A percentile compares a stretch with the other conserved stretches of the same genome.
phyloP scores from a whole-genome alignment of 1,284 basidiomycete species.

The Tausonia pullulans region DNA sequence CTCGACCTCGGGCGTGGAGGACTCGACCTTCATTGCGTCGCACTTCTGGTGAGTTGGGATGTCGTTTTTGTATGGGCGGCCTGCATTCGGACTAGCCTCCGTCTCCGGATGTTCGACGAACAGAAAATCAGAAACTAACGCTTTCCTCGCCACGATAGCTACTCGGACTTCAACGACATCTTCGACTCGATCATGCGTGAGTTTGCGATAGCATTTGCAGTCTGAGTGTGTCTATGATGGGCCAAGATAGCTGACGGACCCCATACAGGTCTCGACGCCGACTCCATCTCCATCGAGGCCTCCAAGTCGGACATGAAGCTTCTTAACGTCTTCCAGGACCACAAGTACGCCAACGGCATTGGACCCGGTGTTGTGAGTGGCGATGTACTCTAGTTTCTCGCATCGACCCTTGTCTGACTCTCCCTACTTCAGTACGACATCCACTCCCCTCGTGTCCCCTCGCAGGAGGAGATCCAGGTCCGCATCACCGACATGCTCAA shows the following conservation, averaged over 20 bases:
- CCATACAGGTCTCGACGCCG: constrained; percentile 94
- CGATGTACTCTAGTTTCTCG: not conserved
- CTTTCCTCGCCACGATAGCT: constrained; percentile 14
- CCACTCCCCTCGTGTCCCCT: constrained; percentile 96
- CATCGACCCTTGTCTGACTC: constrained; percentile 9
- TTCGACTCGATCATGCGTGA: not conserved
- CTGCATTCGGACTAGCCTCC: not conserved
- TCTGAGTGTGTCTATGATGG: not conserved
- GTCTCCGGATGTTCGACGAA: constrained; percentile 14
- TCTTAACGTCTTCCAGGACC: constrained; percentile 85
- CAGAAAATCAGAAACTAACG: too few relatives aligned
- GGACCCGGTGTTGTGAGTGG: constrained; percentile 67
- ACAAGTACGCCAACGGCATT: constrained; percentile 95
- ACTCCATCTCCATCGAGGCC: constrained; percentile 98
- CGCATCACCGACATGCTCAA: constrained; percentile 75
- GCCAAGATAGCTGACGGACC: not conserved
- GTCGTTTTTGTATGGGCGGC: constrained; percentile 45
- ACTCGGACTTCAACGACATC: constrained; percentile 57
- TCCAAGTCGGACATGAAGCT: constrained; percentile 98
- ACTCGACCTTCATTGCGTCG: constrained; percentile 88
- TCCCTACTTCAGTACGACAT: constrained; percentile 61
- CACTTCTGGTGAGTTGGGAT: constrained; percentile 73
- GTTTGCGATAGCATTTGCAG: not conserved
- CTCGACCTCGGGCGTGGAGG: constrained; percentile 82
- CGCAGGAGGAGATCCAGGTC: constrained; percentile 87